Percentiles rank a stretch among this genome's conserved stretches.
Conservation (phyloP, 73 alveolate genomes). For the Blepharisma japonicum region DNA sequence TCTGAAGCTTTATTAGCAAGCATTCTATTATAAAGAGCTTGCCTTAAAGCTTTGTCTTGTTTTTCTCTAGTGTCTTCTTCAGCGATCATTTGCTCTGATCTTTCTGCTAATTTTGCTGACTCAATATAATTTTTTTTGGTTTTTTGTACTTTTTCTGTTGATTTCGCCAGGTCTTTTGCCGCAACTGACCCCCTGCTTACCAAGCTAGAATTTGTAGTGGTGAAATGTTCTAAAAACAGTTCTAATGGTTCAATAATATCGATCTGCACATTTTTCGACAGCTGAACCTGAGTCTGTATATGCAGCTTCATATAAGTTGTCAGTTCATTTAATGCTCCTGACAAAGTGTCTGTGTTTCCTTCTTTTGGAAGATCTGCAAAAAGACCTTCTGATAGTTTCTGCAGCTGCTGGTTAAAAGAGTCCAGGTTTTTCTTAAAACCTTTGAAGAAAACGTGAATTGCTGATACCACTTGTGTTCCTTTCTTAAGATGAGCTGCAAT, state of each 20-base stretch:
- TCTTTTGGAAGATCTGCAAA: neutral
- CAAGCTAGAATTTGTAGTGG: too few relatives aligned
- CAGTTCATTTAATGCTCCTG: neutral
- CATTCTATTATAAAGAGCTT: neutral
- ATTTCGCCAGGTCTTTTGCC: too few relatives aligned
- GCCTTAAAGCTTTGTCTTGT: neutral
- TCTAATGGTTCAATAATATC: slow-evolving; percentile 16
- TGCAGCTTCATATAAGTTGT: too few relatives aligned
- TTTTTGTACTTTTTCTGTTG: too few relatives aligned
- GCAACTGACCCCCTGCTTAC: too few relatives aligned
- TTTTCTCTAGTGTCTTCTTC: slow-evolving; percentile 17
- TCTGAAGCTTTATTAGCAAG: neutral
- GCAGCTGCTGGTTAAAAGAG: neutral
- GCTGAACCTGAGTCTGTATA: too few relatives aligned
- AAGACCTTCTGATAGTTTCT: neutral
- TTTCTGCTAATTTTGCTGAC: too few relatives aligned
- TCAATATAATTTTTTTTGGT: too few relatives aligned
- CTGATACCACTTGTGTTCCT: neutral
- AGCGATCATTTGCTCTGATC: neutral
- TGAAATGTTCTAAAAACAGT: slow-evolving; percentile 20
- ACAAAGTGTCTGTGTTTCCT: neutral
- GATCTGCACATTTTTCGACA: slow-evolving; percentile 18
- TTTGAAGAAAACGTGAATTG: neutral
- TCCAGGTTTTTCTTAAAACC: neutral
- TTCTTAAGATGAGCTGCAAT: neutral